Percentiles rank a stretch among this genome's conserved stretches.
Evolutionary conservation across 78 protist species (phyloP).

Genomic region (Polysphondylium violaceum): DNA sequence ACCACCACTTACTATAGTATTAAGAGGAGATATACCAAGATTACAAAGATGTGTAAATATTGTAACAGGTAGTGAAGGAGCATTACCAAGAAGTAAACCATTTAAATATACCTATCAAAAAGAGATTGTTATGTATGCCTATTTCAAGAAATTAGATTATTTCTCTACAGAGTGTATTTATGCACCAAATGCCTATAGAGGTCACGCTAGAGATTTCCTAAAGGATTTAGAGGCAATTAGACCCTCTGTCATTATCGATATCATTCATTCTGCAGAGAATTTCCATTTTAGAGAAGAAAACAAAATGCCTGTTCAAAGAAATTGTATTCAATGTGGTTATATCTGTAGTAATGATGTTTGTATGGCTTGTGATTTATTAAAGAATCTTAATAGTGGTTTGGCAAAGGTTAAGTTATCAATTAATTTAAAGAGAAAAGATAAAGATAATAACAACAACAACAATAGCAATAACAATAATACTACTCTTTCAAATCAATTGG

Average conservation of each 20-base stretch:
- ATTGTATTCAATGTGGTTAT: slow-evolving; percentile 86
- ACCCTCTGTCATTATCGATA: slow-evolving; percentile 83
- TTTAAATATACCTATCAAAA: slow-evolving; percentile 93
- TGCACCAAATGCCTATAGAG: slow-evolving; percentile 92
- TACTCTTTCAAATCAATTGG: not conserved
- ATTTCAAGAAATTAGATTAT: slow-evolving; percentile 90
- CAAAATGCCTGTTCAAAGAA: slow-evolving; percentile 78
- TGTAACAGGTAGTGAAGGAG: slow-evolving; percentile 86
- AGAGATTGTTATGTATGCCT: slow-evolving; percentile 95
- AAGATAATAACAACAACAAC: not conserved
- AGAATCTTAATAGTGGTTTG: slow-evolving; percentile 84
- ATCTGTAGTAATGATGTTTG: slow-evolving; percentile 84
- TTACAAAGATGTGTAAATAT: slow-evolving; percentile 86
- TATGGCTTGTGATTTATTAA: slow-evolving; percentile 90
- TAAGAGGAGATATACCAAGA: slow-evolving; percentile 93
- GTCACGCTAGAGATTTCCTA: slow-evolving; percentile 88
- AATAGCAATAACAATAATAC: not conserved
- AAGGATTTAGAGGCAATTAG: slow-evolving; percentile 86
- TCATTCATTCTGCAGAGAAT: slow-evolving; percentile 70
- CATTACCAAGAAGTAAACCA: slow-evolving; percentile 92
- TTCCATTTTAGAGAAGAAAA: slow-evolving; percentile 50
- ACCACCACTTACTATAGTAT: slow-evolving; percentile 28
- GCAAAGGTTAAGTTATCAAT: slow-evolving; percentile 60
- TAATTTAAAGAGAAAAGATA: slow-evolving; percentile 22
- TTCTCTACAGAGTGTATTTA: slow-evolving; percentile 92